Evolutionary conservation across 495 filamentous ascomycete genomes (phyloP), one percentile per base, ranked within the genome.

Genomic region (Recurvomyces mirabilis): DNA sequence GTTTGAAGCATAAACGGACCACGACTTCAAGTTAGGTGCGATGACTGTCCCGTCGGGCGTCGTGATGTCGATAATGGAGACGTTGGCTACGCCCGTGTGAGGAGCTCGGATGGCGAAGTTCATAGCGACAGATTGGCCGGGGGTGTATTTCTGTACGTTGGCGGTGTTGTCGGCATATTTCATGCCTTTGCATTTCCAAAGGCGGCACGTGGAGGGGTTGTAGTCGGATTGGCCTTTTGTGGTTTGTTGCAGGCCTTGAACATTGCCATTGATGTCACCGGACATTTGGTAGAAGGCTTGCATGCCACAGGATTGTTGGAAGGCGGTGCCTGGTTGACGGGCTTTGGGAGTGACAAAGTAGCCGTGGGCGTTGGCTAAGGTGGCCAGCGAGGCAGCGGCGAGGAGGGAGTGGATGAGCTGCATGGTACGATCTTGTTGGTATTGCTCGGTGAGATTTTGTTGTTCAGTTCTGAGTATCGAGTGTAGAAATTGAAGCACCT

Each of bases 171-270:
- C 81, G 46, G 53, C 76, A 60, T 75, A 83, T 61, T 84, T 75
- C 62, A 74, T 74, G 38, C 81, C 81, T 55, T 77, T 79, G 78
- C 81, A 84, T 12, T 81, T 69, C 64, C 68, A 82, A 36, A 80
- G 61, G 60, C 82, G 70, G 65, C 81, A 84, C 32, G 63, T 65
- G 9, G 62, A 63, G 30, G 67, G 61, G 53, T 79, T 62, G 68
- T 75, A 81, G 54, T 74, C 74, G 40, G 60, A 55, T 59, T 75
- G 74, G 43, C 59, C 49, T n/a, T 58, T 62, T 32, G 66, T 74
- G 18, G 72, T 65, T 50, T 80, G 72, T n/a, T 79, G 65, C 30
- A 79, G 67, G 10, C 73, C 74, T 54, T 84, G 78, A 15, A 82
- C 66, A 63, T 84, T 82, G 38, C 74, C 77, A 43, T 79, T 79